phyloP scores from a whole-genome alignment of 1,284 basidiomycete species.

The Tilletia caries region DNA sequence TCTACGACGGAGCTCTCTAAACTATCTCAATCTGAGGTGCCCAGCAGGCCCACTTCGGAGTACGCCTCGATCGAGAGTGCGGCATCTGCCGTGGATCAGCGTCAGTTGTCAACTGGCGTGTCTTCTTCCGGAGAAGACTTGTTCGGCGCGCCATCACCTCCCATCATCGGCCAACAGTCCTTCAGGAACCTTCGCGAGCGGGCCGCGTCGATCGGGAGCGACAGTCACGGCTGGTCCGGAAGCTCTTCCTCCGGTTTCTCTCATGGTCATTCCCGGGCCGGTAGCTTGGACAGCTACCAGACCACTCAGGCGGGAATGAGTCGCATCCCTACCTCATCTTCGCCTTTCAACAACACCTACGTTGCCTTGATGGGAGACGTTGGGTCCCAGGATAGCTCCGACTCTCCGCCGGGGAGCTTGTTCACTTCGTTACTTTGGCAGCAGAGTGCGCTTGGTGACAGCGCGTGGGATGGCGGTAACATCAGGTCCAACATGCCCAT shows the following conservation, averaged over 20 bases:
- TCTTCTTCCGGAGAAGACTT: no score
- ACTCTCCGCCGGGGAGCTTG: not conserved
- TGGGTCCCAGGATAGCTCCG: no score
- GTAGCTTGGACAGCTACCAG: not conserved
- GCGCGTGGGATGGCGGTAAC: not conserved
- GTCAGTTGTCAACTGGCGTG: no score
- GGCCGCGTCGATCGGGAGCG: not conserved
- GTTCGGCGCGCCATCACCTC: not conserved
- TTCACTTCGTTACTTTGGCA: not conserved
- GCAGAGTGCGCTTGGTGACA: not conserved
- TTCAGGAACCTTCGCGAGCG: constrained; percentile 4
- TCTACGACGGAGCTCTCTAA: no score
- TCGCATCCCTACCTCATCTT: not conserved
- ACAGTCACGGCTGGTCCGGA: not conserved
- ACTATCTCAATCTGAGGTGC: no score
- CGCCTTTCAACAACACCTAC: not conserved
- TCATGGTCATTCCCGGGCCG: not conserved
- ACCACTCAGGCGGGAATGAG: no score
- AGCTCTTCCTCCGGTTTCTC: not conserved
- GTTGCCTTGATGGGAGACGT: no score
- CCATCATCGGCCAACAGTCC: not conserved
- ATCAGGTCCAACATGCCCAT: not conserved
- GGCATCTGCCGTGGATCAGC: no score
- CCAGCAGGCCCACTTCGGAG: no score
- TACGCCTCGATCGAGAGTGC: no score